Percentiles rank a stretch among this genome's conserved stretches.
Conservation (phyloP, 2,329 filamentous ascomycete species). For the Aspergillus udagawae region DNA sequence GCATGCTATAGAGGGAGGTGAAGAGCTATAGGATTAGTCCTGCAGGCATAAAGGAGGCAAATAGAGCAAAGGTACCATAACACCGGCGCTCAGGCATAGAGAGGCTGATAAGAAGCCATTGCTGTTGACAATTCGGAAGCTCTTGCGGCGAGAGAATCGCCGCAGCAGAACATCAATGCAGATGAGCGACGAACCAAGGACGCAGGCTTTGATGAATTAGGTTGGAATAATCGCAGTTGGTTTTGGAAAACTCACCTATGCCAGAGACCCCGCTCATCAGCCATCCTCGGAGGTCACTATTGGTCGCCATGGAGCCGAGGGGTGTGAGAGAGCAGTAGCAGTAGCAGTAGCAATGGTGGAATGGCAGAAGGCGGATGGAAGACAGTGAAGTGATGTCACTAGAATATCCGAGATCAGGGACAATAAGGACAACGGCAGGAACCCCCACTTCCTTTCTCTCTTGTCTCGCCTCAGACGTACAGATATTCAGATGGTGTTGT, state of each 20-base stretch:
- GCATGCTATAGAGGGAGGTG: constrained; percentile 87
- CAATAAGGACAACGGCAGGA: background rate
- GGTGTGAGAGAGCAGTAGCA: constrained; percentile 4
- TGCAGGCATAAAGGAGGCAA: no score
- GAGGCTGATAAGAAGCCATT: constrained; percentile 83
- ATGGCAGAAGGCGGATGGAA: background rate
- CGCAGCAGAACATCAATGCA: constrained; percentile 78
- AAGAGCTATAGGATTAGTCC: constrained; percentile 61
- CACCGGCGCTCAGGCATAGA: constrained; percentile 87
- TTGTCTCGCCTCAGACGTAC: background rate
- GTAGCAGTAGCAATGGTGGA: background rate
- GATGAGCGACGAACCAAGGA: constrained; percentile 77
- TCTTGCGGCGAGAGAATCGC: constrained; percentile 65
- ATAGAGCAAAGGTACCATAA: constrained; percentile 67
- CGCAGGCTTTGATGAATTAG: constrained; percentile 41
- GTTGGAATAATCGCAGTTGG: background rate
- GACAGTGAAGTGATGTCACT: background rate
- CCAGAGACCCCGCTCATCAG: constrained; percentile 82
- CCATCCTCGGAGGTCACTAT: constrained; percentile 89
- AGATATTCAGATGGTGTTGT: background rate
- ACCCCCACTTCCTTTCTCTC: background rate
- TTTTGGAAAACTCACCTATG: constrained; percentile 51
- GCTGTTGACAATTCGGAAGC: constrained; percentile 86
- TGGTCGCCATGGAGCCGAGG: constrained; percentile 44
- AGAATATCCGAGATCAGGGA: background rate